phyloP scores from a whole-genome alignment of 2,329 filamentous ascomycete genomes.

The Purpureocillium lavendulum region DNA sequence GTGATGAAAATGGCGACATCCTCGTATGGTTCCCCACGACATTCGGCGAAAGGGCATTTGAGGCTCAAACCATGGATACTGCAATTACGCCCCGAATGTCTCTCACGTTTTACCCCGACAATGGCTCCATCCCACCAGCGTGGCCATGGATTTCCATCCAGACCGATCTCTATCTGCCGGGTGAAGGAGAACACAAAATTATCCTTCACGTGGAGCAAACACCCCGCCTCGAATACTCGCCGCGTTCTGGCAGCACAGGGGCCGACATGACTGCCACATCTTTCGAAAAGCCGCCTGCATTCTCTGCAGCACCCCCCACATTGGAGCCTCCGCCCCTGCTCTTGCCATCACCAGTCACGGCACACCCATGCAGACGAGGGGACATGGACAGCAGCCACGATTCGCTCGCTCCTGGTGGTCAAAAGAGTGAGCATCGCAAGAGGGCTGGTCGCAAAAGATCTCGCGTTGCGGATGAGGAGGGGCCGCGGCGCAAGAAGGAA shows the following conservation, averaged over 20 bases:
- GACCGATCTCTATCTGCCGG: conserved; percentile 5
- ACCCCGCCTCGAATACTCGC: conserved; percentile 3
- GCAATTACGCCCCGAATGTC: neutral
- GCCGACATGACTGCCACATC: too few relatives aligned
- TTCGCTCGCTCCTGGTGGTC: too few relatives aligned
- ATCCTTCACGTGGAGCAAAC: conserved; percentile 2
- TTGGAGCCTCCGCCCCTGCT: conserved; percentile 1
- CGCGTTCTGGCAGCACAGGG: neutral
- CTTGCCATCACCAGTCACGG: neutral
- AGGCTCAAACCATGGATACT: conserved; percentile 4
- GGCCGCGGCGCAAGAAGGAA: too few relatives aligned
- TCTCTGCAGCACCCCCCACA: too few relatives aligned
- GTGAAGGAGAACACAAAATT: conserved; percentile 1
- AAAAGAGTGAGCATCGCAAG: too few relatives aligned
- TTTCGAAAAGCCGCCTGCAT: too few relatives aligned
- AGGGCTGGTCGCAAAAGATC: too few relatives aligned
- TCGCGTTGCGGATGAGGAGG: too few relatives aligned
- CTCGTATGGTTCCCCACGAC: conserved; percentile 1
- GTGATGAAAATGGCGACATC: conserved; percentile 1
- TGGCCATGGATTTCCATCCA: conserved; percentile 3
- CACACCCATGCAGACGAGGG: neutral
- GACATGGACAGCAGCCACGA: too few relatives aligned
- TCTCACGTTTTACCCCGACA: conserved; percentile 2
- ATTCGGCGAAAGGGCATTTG: too few relatives aligned
- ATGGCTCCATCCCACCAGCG: neutral